Base-by-base conservation (phyloP, 306 rosid genomes). In the Acacia crassicarpa region DNA sequence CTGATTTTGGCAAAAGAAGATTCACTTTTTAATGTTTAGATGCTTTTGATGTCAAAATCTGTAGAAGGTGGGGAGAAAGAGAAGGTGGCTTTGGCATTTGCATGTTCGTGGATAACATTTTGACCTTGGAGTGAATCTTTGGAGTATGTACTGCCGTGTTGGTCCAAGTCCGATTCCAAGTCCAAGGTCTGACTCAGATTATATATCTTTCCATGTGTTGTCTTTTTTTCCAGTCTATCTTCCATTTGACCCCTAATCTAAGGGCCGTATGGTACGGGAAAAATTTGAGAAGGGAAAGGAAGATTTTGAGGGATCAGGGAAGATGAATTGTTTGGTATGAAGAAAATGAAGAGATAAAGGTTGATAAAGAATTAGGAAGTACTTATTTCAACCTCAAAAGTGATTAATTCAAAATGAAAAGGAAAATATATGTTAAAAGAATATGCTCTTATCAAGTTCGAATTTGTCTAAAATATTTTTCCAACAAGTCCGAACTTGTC, bases 1-100 rank as follows among this genome's bases (percentile, higher is more conserved):
- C 27, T 56, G 83, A 82, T 79, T 35, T 84, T 84, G 88, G 88
- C 85, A 79, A 54, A 56, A n/a, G n/a, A 77, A 79, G 83, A 82
- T 87, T 76, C 84, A 70, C 79, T 84, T 56, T 87, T 65, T 84
- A 78, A 80, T 82, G 82, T 79, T 58, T 8, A 58, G 13, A n/a
- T 54, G 10, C 90, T 75, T 84, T 84, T 78, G 22, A 82, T 84
- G 90, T 75, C 88, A 78, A 78, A 11, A 9, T 84, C 82, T 78
- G 58, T 23, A 1, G 15, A 23, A 59, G 15, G 66, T n/a, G 10
- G 4, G 2, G n/a, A 17, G 9, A 33, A 7, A 33, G 2, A 35
- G 0, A 66, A 23, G 65, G 58, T 76, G 80, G 78, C 40, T 76
- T 75, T 75, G 63, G 27, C 25, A 56, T 56, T 8, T 32, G 35